Evolutionary conservation across 2,329 filamentous ascomycete species (phyloP).

Genomic region (Scedosporium dehoogii): DNA sequence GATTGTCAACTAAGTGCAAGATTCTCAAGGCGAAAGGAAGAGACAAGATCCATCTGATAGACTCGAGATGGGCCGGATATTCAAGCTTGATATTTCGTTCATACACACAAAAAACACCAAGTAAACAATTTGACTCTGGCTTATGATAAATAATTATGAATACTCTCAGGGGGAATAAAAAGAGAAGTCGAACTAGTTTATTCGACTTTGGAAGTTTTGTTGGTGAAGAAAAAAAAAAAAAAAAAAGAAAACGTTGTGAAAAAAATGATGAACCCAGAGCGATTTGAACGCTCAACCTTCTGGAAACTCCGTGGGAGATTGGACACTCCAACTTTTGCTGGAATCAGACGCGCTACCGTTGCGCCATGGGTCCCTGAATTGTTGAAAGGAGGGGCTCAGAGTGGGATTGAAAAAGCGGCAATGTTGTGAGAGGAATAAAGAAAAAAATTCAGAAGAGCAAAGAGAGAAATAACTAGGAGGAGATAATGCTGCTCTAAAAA

Average conservation of each 20-base stretch:
- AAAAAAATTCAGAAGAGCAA: neutral
- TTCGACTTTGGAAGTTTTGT: too few relatives aligned
- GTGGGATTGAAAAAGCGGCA: neutral
- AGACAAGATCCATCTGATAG: too few relatives aligned
- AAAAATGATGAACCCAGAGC: slow-evolving; percentile 6
- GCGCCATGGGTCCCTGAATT: slow-evolving; percentile 1
- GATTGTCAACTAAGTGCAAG: too few relatives aligned
- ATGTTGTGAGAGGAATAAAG: neutral
- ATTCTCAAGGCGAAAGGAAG: too few relatives aligned
- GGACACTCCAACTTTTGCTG: neutral
- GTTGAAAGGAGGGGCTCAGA: neutral
- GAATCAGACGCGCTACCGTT: slow-evolving; percentile 8
- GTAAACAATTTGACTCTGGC: too few relatives aligned
- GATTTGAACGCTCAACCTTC: too few relatives aligned
- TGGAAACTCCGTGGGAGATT: neutral
- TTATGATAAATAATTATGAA: too few relatives aligned
- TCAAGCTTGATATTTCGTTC: too few relatives aligned
- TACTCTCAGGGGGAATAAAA: too few relatives aligned
- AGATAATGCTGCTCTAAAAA: neutral
- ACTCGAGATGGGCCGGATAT: too few relatives aligned
- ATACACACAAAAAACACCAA: too few relatives aligned
- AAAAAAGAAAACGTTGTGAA: neutral
- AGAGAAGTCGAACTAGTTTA: too few relatives aligned
- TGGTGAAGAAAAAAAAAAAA: neutral
- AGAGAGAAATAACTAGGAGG: neutral